A percentile compares a stretch with the other conserved stretches of the same genome.
These are phyloP conservation scores for Takashimella tepidaria DNA, from an alignment of 1,284 basidiomycete genomes.

Conservation along the genomic window DNA sequence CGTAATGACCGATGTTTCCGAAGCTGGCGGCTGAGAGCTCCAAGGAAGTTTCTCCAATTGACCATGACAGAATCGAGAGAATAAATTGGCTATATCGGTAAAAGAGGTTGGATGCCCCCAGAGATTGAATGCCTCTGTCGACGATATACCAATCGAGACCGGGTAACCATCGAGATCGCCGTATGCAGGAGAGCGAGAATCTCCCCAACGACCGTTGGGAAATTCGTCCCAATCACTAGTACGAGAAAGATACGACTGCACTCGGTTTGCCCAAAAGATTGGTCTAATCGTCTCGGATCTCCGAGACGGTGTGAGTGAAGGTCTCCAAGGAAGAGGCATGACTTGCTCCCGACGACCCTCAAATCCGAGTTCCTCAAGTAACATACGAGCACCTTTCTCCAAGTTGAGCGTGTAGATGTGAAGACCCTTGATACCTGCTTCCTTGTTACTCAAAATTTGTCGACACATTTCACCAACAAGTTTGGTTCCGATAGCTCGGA, in stretches of 20 bases:
- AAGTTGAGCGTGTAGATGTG: constrained; percentile 99
- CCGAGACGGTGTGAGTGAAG: constrained; percentile 83
- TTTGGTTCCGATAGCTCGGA: constrained; percentile 79
- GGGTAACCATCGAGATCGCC: constrained; percentile 96
- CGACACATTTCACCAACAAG: constrained; percentile 85
- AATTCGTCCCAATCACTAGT: constrained; percentile 98
- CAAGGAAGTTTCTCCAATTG: constrained; percentile 78
- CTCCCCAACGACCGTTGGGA: constrained; percentile 97
- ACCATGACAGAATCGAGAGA: constrained; percentile 70
- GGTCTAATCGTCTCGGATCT: constrained; percentile 85
- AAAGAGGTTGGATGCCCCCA: constrained; percentile 76
- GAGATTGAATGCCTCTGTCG: constrained; percentile 64
- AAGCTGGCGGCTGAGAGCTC: constrained; percentile 84
- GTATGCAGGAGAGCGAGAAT: constrained; percentile 92
- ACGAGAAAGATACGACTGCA: constrained; percentile 83
- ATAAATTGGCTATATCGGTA: constrained; percentile 61
- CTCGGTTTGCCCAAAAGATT: constrained; percentile 82
- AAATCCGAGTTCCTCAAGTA: constrained; percentile 79
- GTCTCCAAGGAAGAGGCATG: constrained; percentile 88
- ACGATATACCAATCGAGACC: constrained; percentile 69
- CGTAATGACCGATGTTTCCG: constrained; percentile 80
- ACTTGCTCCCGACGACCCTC: constrained; percentile 79
- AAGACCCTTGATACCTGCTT: constrained; percentile 75
- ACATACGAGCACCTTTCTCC: constrained; percentile 88
- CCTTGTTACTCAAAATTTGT: constrained; percentile 63